Percentiles rank a stretch among this genome's conserved stretches.
Conservation (phyloP, 306 rosid genomes). For the Spatholobus suberectus region DNA sequence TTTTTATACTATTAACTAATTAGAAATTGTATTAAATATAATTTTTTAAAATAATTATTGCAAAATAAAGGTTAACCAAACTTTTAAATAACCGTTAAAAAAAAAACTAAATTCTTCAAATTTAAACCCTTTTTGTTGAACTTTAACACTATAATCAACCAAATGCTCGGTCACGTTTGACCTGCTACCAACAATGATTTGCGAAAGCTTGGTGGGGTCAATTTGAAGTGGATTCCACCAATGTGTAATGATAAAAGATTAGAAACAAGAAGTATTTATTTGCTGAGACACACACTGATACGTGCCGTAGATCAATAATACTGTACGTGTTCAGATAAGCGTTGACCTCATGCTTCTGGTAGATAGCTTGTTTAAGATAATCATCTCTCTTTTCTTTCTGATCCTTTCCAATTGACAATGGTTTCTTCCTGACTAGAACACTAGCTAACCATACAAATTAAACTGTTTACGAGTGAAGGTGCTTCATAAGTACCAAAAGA, state of each 20-base stretch:
- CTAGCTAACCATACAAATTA: no score
- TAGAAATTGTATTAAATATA: no score
- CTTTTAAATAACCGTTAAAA: no score
- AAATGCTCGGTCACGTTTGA: neutral
- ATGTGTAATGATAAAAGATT: neutral
- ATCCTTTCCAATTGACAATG: neutral
- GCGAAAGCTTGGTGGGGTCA: neutral
- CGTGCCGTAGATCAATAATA: slow-evolving; percentile 17
- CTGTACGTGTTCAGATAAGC: neutral
- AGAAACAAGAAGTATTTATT: neutral
- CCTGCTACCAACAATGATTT: neutral
- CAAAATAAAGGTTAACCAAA: no score
- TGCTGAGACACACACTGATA: neutral
- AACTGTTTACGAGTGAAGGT: neutral
- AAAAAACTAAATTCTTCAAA: no score
- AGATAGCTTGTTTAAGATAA: neutral
- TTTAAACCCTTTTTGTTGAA: neutral
- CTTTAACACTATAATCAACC: neutral
- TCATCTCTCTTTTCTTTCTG: neutral
- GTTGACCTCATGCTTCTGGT: neutral
- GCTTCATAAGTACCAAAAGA: neutral
- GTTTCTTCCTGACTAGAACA: no score
- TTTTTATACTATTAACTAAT: no score
- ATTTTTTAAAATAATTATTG: no score
- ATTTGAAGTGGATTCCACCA: neutral